Evolutionary conservation across 2,329 filamentous ascomycete species (phyloP).

Genomic region (Metarhizium album): DNA sequence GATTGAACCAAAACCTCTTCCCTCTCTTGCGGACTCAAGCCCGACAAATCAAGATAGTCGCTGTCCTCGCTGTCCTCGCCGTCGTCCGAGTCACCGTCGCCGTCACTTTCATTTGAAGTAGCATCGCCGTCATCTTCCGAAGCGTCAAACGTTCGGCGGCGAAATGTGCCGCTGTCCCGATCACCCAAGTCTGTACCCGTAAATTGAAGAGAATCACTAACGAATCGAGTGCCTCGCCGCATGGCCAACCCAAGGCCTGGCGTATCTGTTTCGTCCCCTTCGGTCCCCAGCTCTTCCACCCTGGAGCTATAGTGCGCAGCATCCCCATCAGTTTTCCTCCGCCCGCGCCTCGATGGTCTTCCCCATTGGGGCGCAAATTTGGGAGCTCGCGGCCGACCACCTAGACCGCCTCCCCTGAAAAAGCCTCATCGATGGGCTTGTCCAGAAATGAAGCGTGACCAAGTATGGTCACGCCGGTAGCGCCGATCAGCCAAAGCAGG

Average conservation of each 20-base stretch:
- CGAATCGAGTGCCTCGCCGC: constrained; percentile 36
- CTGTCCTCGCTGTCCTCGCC: constrained; percentile 28
- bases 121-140: constrained; percentile 25
- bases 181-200: constrained; percentile 48
- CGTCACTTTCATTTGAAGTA: constrained; percentile 13
- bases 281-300: constrained; percentile 59
- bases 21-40: constrained; percentile 48
- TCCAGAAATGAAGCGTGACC: constrained; percentile 95
- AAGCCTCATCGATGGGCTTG: constrained; percentile 99
- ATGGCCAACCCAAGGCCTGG: constrained; percentile 42
- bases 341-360: constrained; percentile 94
- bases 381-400: constrained; percentile 99
- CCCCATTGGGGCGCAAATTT: constrained; percentile 87
- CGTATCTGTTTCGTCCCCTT: constrained; percentile 45
- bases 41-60: constrained; percentile 36
- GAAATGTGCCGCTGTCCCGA: constrained; percentile 24
- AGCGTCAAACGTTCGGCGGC: constrained; percentile 23
- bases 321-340: constrained; percentile 47
- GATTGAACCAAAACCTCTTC: constrained; percentile 69
- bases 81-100: constrained; percentile 26
- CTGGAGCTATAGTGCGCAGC: constrained; percentile 27
- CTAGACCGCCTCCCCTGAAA: constrained; percentile 99
- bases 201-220: constrained; percentile 50
- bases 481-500: constrained; percentile 90
- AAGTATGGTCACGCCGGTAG: constrained; percentile 84